Percentiles rank a stretch among this genome's conserved stretches.
These are phyloP conservation scores for Hura crepitans DNA, from an alignment of 441 rosid species.

Conservation along the genomic window DNA sequence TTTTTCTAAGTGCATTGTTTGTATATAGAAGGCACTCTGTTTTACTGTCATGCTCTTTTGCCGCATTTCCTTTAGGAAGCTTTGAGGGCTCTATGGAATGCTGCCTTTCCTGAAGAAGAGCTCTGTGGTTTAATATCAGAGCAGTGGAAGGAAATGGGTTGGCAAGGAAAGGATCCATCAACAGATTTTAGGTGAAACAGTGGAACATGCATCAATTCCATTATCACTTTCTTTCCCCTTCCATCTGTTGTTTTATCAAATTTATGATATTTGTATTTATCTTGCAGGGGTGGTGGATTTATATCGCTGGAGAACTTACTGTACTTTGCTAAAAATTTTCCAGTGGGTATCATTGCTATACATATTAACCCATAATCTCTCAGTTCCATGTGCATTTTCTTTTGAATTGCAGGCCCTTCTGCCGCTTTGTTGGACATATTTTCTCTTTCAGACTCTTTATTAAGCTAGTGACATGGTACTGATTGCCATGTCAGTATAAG, in stretches of 20 bases:
- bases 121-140: slow-evolving; percentile 72
- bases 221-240: neutral
- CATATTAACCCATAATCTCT: neutral
- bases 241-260: neutral
- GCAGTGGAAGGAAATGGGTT: slow-evolving; percentile 98
- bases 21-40: neutral
- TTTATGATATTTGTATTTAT: slow-evolving; percentile 25
- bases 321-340: slow-evolving; percentile 70
- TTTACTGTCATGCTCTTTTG: neutral
- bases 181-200: slow-evolving; percentile 74
- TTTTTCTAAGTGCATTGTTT: neutral
- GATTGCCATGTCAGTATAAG: neutral
- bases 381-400: neutral
- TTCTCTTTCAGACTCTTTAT: neutral
- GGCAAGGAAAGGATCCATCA: slow-evolving; percentile 97
- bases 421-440: neutral
- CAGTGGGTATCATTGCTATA: slow-evolving; percentile 35
- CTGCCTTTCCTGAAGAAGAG: slow-evolving; percentile 77
- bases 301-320: slow-evolving; percentile 85
- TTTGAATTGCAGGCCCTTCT: neutral
- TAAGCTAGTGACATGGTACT: neutral
- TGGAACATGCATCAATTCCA: neutral
- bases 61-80: slow-evolving; percentile 50
- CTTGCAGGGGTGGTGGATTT: slow-evolving; percentile 86
- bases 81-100: slow-evolving; percentile 71